Percentiles rank a stretch among this genome's conserved stretches.
Evolutionary conservation across 2,329 filamentous ascomycete genomes (phyloP).

Genomic region (Fusarium veterinarium): DNA sequence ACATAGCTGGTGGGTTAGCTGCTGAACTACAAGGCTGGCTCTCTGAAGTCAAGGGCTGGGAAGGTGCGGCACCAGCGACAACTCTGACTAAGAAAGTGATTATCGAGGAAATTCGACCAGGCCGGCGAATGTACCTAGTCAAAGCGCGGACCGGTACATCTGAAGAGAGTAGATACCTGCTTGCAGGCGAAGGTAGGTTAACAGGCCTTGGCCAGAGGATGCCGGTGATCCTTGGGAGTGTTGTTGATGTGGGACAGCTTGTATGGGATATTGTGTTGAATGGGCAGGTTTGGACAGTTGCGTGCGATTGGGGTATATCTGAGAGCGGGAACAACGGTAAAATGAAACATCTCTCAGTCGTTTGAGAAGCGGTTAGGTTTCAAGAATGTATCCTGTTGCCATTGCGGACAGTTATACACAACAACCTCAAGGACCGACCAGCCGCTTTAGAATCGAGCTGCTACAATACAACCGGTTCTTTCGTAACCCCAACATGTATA

Average conservation of each 20-base stretch:
- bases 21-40: conserved; percentile 56
- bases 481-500: neutral
- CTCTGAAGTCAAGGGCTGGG: conserved; percentile 54
- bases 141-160: conserved; percentile 23
- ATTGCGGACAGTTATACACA: neutral
- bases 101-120: conserved; percentile 48
- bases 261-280: conserved; percentile 54
- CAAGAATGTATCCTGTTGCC: neutral
- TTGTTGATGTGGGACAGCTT: conserved; percentile 51
- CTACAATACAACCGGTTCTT: neutral
- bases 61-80: conserved; percentile 31
- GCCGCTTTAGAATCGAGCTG: neutral
- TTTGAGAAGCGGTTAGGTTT: neutral
- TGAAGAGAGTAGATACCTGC: conserved; percentile 44
- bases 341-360: neutral
- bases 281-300: conserved; percentile 52
- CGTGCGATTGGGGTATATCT: conserved; percentile 52
- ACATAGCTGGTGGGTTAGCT: conserved; percentile 53
- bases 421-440: no score
- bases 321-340: neutral
- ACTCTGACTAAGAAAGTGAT: conserved; percentile 40
- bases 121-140: conserved; percentile 52
- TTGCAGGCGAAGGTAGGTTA: conserved; percentile 54
- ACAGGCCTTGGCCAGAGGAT: conserved; percentile 50
- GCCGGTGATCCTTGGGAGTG: conserved; percentile 45